phyloP scores from a whole-genome alignment of 2,329 filamentous ascomycete genomes.

The Cladophialophora carrionii region DNA sequence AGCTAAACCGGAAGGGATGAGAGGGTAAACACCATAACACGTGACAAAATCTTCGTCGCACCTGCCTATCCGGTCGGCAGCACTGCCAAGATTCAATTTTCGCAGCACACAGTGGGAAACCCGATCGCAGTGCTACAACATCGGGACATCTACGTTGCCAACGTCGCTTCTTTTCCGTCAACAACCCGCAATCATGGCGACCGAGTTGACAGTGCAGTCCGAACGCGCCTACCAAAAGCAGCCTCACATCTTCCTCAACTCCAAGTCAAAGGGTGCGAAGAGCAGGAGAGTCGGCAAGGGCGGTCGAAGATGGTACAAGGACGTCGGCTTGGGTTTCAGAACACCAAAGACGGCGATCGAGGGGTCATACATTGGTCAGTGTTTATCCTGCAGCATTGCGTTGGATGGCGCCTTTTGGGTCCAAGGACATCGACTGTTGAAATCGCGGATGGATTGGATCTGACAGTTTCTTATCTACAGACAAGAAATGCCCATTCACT shows the following conservation, averaged over 20 bases:
- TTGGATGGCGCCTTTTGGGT: background rate
- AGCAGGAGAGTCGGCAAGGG: constrained; percentile 82
- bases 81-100: constrained; percentile 12
- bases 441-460: constrained; percentile 35
- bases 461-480: constrained; percentile 54
- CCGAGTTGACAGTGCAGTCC: constrained; percentile 98
- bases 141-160: constrained; percentile 37
- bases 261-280: constrained; percentile 86
- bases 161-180: constrained; percentile 29
- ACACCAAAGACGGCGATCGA: constrained; percentile 99
- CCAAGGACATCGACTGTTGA: background rate
- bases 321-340: constrained; percentile 98
- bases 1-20: background rate
- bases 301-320: constrained; percentile 98
- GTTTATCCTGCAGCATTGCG: background rate
- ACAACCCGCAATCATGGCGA: constrained; percentile 75
- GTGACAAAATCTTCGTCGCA: background rate
- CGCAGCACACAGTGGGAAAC: constrained; percentile 22
- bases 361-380: constrained; percentile 96
- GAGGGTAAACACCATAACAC: constrained; percentile 3
- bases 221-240: constrained; percentile 99
- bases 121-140: constrained; percentile 2
- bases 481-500: constrained; percentile 99
- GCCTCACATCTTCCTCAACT: constrained; percentile 99
- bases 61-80: constrained; percentile 7